phyloP scores from a whole-genome alignment of 352 stramenopile genomes.

The Phytopythium kandeliae region DNA sequence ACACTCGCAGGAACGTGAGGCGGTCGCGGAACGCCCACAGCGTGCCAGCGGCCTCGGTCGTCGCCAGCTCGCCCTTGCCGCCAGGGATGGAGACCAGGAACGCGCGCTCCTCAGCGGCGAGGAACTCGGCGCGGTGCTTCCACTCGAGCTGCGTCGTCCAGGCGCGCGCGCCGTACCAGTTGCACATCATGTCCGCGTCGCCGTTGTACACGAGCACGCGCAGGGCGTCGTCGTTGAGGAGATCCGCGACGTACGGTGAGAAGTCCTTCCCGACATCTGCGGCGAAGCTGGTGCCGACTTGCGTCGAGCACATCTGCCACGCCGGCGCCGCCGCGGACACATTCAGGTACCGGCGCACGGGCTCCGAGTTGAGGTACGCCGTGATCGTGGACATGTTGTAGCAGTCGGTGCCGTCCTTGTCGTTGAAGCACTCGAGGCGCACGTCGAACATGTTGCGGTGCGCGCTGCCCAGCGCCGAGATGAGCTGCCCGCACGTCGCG shows the following conservation, averaged over 20 bases:
- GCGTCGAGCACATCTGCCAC: constrained; percentile 88
- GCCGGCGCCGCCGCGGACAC: constrained; percentile 17
- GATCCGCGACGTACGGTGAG: constrained; percentile 15
- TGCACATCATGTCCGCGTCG: constrained; percentile 35
- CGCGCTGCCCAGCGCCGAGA: constrained; percentile 8
- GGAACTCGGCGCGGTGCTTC: constrained; percentile 24
- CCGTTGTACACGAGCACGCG: constrained; percentile 25
- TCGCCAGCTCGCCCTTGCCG: neutral
- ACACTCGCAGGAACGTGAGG: constrained; percentile 48
- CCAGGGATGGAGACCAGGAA: constrained; percentile 7
- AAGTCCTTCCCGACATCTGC: constrained; percentile 17
- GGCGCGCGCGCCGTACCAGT: constrained; percentile 29
- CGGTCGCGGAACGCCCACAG: constrained; percentile 21
- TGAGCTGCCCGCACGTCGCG: constrained; percentile 12
- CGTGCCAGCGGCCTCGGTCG: constrained; percentile 10
- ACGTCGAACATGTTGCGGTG: constrained; percentile 56
- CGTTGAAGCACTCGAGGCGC: constrained; percentile 18
- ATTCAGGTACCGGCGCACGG: constrained; percentile 28
- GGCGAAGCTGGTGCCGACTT: constrained; percentile 77
- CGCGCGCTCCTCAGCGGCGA: constrained; percentile 5
- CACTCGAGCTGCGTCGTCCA: constrained; percentile 32
- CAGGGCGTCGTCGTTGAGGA: constrained; percentile 13
- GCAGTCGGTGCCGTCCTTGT: constrained; percentile 8
- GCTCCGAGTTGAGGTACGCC: constrained; percentile 49
- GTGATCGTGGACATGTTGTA: constrained; percentile 19